These are phyloP conservation scores for Sarcocystis neurona DNA, from an alignment of 169 alveolate species.

Conservation along the genomic window DNA sequence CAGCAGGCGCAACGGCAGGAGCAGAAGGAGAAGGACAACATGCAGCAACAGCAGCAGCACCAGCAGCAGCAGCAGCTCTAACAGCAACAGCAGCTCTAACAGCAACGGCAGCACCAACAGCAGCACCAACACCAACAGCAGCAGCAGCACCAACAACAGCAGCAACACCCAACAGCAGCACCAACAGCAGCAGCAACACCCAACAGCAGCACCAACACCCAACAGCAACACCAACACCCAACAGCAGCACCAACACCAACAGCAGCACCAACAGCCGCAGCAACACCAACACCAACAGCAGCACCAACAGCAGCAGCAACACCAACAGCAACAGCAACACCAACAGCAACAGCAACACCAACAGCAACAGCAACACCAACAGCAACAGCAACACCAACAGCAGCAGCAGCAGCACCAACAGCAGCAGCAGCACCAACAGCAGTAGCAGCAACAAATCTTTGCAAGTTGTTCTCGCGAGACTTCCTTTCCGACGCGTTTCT, in stretches of 20 bases:
- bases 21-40: background rate
- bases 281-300: background rate
- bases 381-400: no score
- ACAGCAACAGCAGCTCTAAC: no score
- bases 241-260: background rate
- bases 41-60: conserved; percentile 4
- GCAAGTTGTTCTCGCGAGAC: background rate
- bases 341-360: conserved; percentile 10
- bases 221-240: no score
- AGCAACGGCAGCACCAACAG: no score
- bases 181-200: background rate
- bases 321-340: background rate
- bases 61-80: conserved; percentile 25
- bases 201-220: no score
- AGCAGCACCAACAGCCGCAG: conserved; percentile 3
- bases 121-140: background rate
- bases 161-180: background rate
- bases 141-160: background rate
- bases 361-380: background rate
- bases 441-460: background rate
- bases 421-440: background rate
- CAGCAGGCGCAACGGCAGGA: background rate
- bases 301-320: conserved; percentile 12
- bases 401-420: no score
- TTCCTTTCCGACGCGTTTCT: background rate